These are phyloP conservation scores for Populus alba DNA, from an alignment of 345 rosid species.

Conservation along the genomic window DNA sequence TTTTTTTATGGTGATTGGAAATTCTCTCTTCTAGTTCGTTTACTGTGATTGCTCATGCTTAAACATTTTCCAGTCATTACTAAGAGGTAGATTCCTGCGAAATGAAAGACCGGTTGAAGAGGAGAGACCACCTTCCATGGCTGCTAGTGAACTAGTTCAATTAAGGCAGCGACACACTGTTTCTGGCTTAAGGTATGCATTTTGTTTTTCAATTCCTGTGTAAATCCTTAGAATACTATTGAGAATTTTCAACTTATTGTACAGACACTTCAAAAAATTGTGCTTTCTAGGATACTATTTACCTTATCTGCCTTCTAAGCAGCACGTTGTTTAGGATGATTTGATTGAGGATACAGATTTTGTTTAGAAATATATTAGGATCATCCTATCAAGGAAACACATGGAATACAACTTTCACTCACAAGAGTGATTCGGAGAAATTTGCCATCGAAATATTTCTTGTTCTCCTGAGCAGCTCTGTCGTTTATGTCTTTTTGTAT, in stretches of 20 bases:
- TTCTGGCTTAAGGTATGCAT: constrained; percentile 79
- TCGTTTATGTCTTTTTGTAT: not conserved
- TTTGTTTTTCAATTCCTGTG: not conserved
- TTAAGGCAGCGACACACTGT: constrained; percentile 86
- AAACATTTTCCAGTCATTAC: constrained; percentile 61
- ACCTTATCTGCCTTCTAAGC: not conserved
- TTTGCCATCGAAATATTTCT: not conserved
- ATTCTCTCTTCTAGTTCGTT: not conserved
- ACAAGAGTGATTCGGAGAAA: not conserved
- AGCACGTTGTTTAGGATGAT: not conserved
- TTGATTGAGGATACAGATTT: not conserved
- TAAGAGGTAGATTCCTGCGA: constrained; percentile 93
- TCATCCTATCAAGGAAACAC: not conserved
- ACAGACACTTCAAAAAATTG: not conserved
- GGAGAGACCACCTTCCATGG: constrained; percentile 76
- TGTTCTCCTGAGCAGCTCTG: not conserved
- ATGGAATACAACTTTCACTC: not conserved
- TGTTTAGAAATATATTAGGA: not conserved
- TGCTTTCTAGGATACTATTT: not conserved
- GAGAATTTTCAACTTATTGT: not conserved
- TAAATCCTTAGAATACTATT: not conserved
- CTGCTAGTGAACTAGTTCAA: constrained; percentile 82
- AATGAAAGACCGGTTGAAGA: constrained; percentile 75
- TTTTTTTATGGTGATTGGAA: not conserved
- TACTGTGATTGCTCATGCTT: not conserved